Base-by-base conservation (phyloP, 2,329 filamentous ascomycete species). In the Magnaporthiopsis rhizophila region DNA sequence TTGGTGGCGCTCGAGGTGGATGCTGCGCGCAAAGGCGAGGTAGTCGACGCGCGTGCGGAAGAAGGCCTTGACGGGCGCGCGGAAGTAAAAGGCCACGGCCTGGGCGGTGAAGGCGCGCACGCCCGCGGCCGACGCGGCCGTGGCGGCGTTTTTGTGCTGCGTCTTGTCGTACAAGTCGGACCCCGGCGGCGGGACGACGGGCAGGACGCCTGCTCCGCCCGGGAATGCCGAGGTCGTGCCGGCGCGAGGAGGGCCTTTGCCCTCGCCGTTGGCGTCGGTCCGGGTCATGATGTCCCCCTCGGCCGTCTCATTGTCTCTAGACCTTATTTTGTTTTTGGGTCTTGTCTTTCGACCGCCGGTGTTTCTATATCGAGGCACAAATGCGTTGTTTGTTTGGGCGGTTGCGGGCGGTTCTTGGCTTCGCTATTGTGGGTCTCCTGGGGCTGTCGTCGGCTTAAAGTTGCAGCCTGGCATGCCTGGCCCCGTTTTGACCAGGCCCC, bases 11-110 rank as follows among this genome's bases (percentile, higher is more conserved):
- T 80, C 77, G 67, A 83, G 75, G 66, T 85, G 82, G 3, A 86
- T 72, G 21, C 74, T 79, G 34, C 84, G 79, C 3, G 83, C 84
- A 66, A 85, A 86, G 1, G 83, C 83, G 24, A 86, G 80, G 69
- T 92, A 97, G 79, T 97, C 93, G 68, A 97, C 92, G 65, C 93
- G 82, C 1, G 91, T 93, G 66, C 91, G 86, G 77, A 97, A 96
- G 74, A 97, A 97, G 21, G 92, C 90, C 77, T 97, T 97, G 63
- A 92, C 90, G 0, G 93, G 93, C 0, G 92, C 91, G 65, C 92
- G 84, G 73, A 97, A 97, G 78, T 96, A 97, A 71, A 97, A 97
- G 30, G 92, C 89, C 64, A 97, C 84, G 70, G 92, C 81, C 73
- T 96, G 90, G 9, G 91, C 89, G 70, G 89, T 93, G 67, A 97